Conservation (phyloP, 305 asterid genomes). For the Solanum aculeatissimum region DNA sequence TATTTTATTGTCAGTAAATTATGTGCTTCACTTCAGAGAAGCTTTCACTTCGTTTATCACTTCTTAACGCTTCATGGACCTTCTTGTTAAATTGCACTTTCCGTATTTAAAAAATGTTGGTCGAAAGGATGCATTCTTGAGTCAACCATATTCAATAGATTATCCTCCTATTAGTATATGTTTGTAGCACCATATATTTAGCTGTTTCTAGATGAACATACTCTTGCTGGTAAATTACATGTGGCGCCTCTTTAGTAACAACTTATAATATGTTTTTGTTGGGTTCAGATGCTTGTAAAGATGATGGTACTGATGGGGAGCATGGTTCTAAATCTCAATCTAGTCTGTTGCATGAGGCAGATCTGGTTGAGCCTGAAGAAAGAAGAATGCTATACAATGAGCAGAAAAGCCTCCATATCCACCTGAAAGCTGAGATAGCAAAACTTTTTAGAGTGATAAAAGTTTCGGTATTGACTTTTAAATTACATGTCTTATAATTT, state of each 20-base stretch:
- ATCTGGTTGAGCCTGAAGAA: slow-evolving; percentile 16
- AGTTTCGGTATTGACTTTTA: slow-evolving; percentile 49
- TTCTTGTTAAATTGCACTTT: not conserved
- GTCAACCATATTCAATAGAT: not conserved
- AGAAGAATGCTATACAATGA: slow-evolving; percentile 19
- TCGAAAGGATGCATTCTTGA: not conserved
- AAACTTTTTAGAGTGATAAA: slow-evolving; percentile 55
- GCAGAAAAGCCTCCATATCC: slow-evolving; percentile 36
- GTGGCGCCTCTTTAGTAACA: slow-evolving; percentile 4
- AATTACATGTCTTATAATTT: not conserved
- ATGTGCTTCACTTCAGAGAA: not conserved
- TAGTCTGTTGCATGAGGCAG: slow-evolving; percentile 9
- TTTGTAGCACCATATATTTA: not conserved
- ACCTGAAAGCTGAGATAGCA: slow-evolving; percentile 42
- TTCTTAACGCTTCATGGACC: not conserved
- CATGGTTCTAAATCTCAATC: not conserved
- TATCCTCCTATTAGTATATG: not conserved
- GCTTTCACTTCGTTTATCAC: not conserved
- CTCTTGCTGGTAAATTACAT: not conserved
- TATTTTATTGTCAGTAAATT: not conserved
- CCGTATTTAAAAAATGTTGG: not conserved
- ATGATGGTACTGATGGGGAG: not conserved
- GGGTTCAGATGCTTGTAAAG: not conserved
- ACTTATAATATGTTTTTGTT: slow-evolving; percentile 1
- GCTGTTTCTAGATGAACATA: not conserved